Evolutionary conservation across 306 rosid species (phyloP).

Genomic region (Pyrus betulifolia): DNA sequence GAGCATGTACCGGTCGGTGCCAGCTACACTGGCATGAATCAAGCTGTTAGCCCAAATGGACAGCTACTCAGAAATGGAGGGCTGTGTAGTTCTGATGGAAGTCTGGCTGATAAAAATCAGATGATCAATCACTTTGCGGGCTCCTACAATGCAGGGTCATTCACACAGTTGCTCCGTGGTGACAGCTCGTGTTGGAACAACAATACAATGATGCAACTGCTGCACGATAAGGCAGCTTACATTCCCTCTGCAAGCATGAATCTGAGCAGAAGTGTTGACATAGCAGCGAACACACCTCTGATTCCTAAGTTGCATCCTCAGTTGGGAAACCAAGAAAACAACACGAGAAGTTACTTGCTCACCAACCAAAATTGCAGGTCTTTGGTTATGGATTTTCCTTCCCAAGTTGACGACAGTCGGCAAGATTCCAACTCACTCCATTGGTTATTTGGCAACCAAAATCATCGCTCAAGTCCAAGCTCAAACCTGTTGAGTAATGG

Average conservation of each 20-base stretch:
- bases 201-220: conserved; percentile 22
- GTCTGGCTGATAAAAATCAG: conserved; percentile 8
- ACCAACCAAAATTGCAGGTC: conserved; percentile 16
- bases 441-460: conserved; percentile 28
- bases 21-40: conserved; percentile 21
- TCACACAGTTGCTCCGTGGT: conserved; percentile 9
- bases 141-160: conserved; percentile 7
- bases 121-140: conserved; percentile 17
- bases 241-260: conserved; percentile 22
- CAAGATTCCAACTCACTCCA: conserved; percentile 14
- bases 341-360: conserved; percentile 6
- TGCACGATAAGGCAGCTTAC: conserved; percentile 16
- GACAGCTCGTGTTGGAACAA: conserved; percentile 26
- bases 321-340: conserved; percentile 12
- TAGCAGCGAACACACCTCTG: conserved; percentile 34
- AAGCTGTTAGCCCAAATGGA: conserved; percentile 20
- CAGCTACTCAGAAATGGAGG: conserved; percentile 19
- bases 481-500: conserved; percentile 27
- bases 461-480: conserved; percentile 26
- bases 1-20: conserved; percentile 20
- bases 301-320: conserved; percentile 27
- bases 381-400: conserved; percentile 23
- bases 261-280: conserved; percentile 19
- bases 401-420: conserved; percentile 22
- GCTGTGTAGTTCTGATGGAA: conserved; percentile 11